Conservation (phyloP, 1,284 basidiomycete species). For the Takashimella koratensis region DNA sequence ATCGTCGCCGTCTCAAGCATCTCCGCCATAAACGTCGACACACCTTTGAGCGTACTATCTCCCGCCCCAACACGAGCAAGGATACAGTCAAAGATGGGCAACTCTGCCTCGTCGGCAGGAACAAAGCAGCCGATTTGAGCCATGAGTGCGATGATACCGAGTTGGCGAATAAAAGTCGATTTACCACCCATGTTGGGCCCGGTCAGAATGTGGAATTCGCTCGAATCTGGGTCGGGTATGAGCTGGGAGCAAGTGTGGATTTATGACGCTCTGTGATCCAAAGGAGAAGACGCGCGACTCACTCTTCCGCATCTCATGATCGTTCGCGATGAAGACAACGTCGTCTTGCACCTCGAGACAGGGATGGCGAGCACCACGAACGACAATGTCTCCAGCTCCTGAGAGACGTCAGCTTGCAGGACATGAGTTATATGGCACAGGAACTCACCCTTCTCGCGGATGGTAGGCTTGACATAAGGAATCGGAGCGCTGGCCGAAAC, state of each 20-base stretch:
- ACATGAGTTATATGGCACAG: not conserved
- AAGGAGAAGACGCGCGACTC: too few species aligned
- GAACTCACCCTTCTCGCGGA: slow-evolving; percentile 59
- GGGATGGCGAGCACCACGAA: slow-evolving; percentile 85
- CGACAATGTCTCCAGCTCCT: slow-evolving; percentile 73
- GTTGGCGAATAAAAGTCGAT: slow-evolving; percentile 85
- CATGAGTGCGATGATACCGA: slow-evolving; percentile 91
- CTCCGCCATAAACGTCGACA: slow-evolving; percentile 99
- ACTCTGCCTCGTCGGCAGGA: slow-evolving; percentile 74
- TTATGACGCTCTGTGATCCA: not conserved
- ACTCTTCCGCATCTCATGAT: slow-evolving; percentile 51
- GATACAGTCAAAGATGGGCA: slow-evolving; percentile 96
- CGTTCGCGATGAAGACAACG: slow-evolving; percentile 91
- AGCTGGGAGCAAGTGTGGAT: too few species aligned
- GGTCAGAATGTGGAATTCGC: slow-evolving; percentile 54
- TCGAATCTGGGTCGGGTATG: slow-evolving; percentile 27
- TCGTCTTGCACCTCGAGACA: slow-evolving; percentile 97
- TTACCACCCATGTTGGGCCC: slow-evolving; percentile 98
- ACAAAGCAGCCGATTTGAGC: slow-evolving; percentile 95
- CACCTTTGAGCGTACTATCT: slow-evolving; percentile 94
- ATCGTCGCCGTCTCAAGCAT: slow-evolving; percentile 94
- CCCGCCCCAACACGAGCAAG: slow-evolving; percentile 95
- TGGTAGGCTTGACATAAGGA: slow-evolving; percentile 66
- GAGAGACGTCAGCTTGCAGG: slow-evolving; percentile 7
- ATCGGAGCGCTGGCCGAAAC: slow-evolving; percentile 82